Percentiles rank a stretch among this genome's conserved stretches.
These are phyloP conservation scores for Starmerella ratchasimensis DNA, from an alignment of 805 yeast genomes.

Conservation along the genomic window DNA sequence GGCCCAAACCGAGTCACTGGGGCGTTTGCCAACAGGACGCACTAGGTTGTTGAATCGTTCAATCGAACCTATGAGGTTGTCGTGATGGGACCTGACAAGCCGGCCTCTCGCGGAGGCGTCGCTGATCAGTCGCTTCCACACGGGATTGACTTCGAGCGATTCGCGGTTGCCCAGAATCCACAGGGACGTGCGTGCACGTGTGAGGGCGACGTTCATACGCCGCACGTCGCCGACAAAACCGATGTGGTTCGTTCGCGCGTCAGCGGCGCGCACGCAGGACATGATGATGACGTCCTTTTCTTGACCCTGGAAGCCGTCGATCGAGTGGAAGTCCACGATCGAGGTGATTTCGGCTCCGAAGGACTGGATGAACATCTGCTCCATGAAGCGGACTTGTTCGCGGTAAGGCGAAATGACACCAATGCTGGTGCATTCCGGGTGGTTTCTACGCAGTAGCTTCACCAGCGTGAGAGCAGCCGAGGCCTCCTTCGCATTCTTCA, in stretches of 20 bases:
- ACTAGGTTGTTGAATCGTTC: neutral
- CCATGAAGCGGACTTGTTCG: conserved; percentile 58
- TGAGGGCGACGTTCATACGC: conserved; percentile 93
- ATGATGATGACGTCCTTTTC: conserved; percentile 88
- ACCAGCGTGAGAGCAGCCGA: conserved; percentile 56
- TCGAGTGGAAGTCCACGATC: conserved; percentile 78
- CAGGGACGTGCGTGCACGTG: conserved; percentile 81
- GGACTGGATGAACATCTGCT: conserved; percentile 39
- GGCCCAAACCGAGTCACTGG: no score
- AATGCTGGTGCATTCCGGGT: conserved; percentile 42
- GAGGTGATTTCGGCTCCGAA: conserved; percentile 52
- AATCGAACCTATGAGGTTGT: conserved; percentile 3
- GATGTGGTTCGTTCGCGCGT: conserved; percentile 34
- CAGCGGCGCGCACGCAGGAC: conserved; percentile 86
- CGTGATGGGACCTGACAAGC: conserved; percentile 1
- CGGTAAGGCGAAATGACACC: conserved; percentile 94
- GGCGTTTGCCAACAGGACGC: neutral
- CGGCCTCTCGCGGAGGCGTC: conserved; percentile 46
- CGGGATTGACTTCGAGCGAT: conserved; percentile 48
- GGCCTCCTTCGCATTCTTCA: conserved; percentile 60
- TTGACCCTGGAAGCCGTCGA: conserved; percentile 97
- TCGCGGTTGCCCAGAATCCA: conserved; percentile 79
- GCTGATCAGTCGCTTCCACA: conserved; percentile 58
- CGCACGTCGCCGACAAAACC: conserved; percentile 86
- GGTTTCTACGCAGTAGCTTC: conserved; percentile 36